phyloP scores from a whole-genome alignment of 169 alveolate species.

The Plasmodium gaboni region DNA sequence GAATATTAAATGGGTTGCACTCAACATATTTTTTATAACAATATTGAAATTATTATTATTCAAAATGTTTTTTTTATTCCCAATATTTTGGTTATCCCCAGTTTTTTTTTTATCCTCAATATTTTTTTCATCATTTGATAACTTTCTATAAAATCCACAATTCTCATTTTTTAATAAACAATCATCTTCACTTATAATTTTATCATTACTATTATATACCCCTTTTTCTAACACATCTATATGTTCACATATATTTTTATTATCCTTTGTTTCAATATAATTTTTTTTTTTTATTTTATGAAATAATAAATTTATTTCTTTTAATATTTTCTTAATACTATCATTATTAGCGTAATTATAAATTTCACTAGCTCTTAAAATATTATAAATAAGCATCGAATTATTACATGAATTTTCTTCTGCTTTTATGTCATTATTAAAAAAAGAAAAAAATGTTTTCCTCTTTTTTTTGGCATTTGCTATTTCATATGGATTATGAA shows the following conservation, averaged over 20 bases:
- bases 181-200: not conserved
- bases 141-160: too few species aligned
- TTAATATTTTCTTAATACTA: constrained; percentile 1
- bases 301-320: constrained; percentile 39
- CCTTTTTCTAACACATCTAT: not conserved
- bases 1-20: not conserved
- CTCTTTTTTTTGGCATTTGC: too few species aligned
- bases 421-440: not conserved
- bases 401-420: not conserved
- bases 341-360: constrained; percentile 33
- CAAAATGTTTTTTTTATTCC: not conserved
- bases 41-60: not conserved
- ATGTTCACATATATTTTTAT: not conserved
- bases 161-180: not conserved
- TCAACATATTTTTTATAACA: not conserved
- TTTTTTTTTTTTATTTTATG: constrained; percentile 11
- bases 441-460: too few species aligned
- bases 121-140: too few species aligned
- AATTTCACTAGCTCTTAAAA: constrained; percentile 16
- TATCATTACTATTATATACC: too few species aligned
- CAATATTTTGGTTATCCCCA: too few species aligned
- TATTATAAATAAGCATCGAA: not conserved
- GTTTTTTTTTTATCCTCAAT: too few species aligned
- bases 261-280: not conserved
- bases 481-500: not conserved